Base-by-base conservation (phyloP, 768 basidiomycete species). In the Tephrocybe sp. region DNA sequence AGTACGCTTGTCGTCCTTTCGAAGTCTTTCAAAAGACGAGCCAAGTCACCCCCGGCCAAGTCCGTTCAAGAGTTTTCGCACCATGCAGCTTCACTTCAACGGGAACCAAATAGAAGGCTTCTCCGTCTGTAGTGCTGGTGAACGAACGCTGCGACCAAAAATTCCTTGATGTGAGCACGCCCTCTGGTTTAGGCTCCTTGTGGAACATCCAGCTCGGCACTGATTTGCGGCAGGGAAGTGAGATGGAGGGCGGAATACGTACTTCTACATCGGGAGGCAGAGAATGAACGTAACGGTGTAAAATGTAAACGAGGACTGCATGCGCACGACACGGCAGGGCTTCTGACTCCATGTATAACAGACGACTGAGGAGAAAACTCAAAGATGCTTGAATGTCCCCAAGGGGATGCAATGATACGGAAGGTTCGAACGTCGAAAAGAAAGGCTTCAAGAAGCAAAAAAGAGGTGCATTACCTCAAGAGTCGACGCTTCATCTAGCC, bases 11-110 rank as follows among this genome's bases (percentile, higher is more conserved):
- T 44, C 12, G 43, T 44, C 19, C 43, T 44, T 30, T 31, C 28
- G 18, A 44, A 44, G 27, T 47, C 39, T 47, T 22, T 37, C 34
- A 41, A 13, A 12, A 44, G 43, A 19, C 43, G 31, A 4, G 54
- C 39, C 16, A 51, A 26, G 25, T 51, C 44, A 30, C 44, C 44
- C n/a, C 54, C 49, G 11, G 44, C 45, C 5, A 49, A 55, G 9
- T n/a, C 54, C 54, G 27, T 47, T 51, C 25, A 55, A 98, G 82
- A 0, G 89, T 90, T 45, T 85, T 80, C 1, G 89, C 90, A 9
- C 92, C 93, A 21, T 81, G 78, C 9, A 96, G 77, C 65, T 97
- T 94, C 60, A 93, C 89, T 1, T 87, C 80, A 2, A 89, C 83
- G 0, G 92, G 92, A 35, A 84, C 76, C 42, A 95, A 75, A 70